Base-by-base conservation (phyloP, 345 rosid species). In the Dipteronia dyeriana region DNA sequence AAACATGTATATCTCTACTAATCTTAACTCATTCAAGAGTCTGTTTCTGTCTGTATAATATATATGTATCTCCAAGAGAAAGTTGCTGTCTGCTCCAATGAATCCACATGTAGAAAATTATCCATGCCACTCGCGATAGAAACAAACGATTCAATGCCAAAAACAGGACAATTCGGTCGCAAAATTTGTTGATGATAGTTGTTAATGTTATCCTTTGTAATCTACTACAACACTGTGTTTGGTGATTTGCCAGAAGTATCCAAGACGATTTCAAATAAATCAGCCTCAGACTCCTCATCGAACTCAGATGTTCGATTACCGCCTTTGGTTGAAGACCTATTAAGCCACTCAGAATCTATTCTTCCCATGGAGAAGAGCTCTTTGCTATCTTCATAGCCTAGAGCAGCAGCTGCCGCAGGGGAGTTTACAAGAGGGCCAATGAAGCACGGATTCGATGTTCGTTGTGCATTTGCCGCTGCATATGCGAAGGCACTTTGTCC, bases 351-450 rank as follows among this genome's bases (percentile, higher is more conserved):
- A 12, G 98, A 85, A 71, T 94, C 97, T 11, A 94, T 86, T 83
- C 97, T 94, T 65, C 97, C 97, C 88, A 92, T 94, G 19, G 98
- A 94, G 76, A 94, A 94, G 0, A 94, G 87, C 80, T 92, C 97
- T 82, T 79, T 90, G 77, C 98, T 92, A 31, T 94, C 97, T 22
- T 89, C 98, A 17, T 86, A 81, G 9, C 87, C 83, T 47, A 88
- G 66, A 69, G 91, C 83, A 29, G 87, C 86, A 1, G 86, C 82
- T 5, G 95, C 86, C 0, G 86, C 82, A 7, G 95, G 84, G 29
- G 90, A 82, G 20, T 78, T 85, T 29, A 51, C 87, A 22, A 80
- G 84, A 5, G 91, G 86, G 43, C 88, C 85, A 22, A 83, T 82
- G 81, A 91, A 89, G 82, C 95, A 91, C 29, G 92, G 95, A 75